These are phyloP conservation scores for Lactarius tabidus DNA, from an alignment of 768 basidiomycete genomes.

Conservation along the genomic window DNA sequence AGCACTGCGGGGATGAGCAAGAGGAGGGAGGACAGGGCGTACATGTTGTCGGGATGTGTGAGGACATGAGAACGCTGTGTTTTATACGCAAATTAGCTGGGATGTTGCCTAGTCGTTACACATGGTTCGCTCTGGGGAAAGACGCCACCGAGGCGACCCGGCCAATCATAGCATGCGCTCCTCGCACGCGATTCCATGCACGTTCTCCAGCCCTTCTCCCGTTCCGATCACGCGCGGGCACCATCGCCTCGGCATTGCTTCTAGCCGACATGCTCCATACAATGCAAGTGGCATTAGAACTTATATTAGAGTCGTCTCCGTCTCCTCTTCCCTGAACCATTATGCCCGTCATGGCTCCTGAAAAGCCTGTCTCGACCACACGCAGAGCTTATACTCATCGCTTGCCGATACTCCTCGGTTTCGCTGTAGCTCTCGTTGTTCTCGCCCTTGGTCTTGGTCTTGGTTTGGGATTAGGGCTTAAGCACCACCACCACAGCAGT, in stretches of 20 bases:
- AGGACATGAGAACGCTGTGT: background rate
- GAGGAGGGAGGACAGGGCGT: background rate
- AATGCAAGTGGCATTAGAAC: too few relatives aligned
- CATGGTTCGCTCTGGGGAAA: background rate
- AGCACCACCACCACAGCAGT: slow-evolving; percentile 14
- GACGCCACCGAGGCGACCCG: background rate
- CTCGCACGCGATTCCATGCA: background rate
- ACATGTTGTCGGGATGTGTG: slow-evolving; percentile 11
- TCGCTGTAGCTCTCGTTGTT: background rate
- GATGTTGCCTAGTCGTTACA: background rate
- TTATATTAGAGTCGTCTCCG: too few relatives aligned
- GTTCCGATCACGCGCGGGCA: background rate
- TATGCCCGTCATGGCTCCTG: too few relatives aligned
- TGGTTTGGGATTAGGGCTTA: slow-evolving; percentile 27
- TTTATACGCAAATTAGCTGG: background rate
- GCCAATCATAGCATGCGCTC: background rate
- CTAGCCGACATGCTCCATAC: too few relatives aligned
- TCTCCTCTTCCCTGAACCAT: too few relatives aligned
- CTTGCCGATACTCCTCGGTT: background rate
- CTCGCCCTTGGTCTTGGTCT: slow-evolving; percentile 30
- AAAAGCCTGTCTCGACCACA: too few relatives aligned
- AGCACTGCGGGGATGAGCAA: slow-evolving; percentile 13
- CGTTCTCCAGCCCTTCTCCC: background rate
- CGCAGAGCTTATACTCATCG: too few relatives aligned
- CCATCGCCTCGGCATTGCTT: too few relatives aligned